Base-by-base conservation (phyloP, 306 rosid species). In the Luffa acutangula region DNA sequence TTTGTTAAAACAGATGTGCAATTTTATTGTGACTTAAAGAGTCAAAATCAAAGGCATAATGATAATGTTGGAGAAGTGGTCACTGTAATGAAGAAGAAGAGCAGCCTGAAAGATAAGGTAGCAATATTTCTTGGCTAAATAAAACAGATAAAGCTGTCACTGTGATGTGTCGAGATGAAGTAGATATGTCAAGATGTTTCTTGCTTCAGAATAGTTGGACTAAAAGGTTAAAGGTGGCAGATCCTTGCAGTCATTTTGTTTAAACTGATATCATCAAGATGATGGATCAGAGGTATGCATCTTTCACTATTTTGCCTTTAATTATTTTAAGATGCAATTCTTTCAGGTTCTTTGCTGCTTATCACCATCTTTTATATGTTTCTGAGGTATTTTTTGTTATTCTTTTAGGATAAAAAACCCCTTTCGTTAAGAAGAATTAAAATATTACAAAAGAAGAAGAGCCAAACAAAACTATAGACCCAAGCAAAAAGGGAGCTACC, bases 71-170 rank as follows among this genome's bases (percentile, higher is more conserved):
- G 84, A 86, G 90, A 86, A 59, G 62, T 76, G 66, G 86, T 45
- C 73, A 89, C 88, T 59, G 11, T 83, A 72, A 64, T 41, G 53
- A 90, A 92, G 87, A 88, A 87, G 86, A 89, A 83, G 84, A 83
- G 83, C 89, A 90, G 91, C 78, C 87, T 86, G 79, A 89, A 86
- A 86, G 91, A 85, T 80, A 88, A 86, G 90, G 92, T 90, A 62
- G 87, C 89, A 77, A 82, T 85, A 84, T 82, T 88, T 83, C 93
- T 89, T 77, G 90, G 79, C 80, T 89, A 82, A 85, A 77, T 53
- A 60, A 79, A 80, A 80, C 81, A 80, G 81, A 72, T 14, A 36
- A 42, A 75, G 49, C 57, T 54, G 59, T 53, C 10, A 48, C 37
- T 9, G 10, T 48, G 15, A 36, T 69, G 52, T 66, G 34, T 39